These are phyloP conservation scores for Camillea tinctor DNA, from an alignment of 2,329 filamentous ascomycete genomes.

Conservation along the genomic window DNA sequence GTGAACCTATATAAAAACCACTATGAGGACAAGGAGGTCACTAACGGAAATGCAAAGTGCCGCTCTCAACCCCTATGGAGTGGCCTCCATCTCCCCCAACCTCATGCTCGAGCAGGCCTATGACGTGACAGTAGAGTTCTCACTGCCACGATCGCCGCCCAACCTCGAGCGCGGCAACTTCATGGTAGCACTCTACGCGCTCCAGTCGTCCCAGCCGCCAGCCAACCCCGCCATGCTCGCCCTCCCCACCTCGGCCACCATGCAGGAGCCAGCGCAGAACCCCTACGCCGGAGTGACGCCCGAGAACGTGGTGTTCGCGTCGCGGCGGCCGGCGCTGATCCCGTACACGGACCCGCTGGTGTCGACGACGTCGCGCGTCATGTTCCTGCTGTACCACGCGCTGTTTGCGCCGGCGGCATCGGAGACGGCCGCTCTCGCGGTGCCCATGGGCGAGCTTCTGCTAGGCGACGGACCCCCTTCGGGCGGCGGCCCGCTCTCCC, in stretches of 20 bases:
- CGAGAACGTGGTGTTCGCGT: slow-evolving; percentile 54
- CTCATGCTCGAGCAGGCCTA: slow-evolving; percentile 76
- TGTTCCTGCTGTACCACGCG: slow-evolving; percentile 68
- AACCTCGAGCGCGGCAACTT: slow-evolving; percentile 86
- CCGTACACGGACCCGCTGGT: slow-evolving; percentile 75
- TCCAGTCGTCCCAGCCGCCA: slow-evolving; percentile 46
- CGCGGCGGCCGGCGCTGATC: slow-evolving; percentile 73
- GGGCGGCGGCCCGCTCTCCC: slow-evolving; percentile 32
- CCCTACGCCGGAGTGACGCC: slow-evolving; percentile 37
- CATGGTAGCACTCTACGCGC: slow-evolving; percentile 80
- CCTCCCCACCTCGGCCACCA: slow-evolving; percentile 16
- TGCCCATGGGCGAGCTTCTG: slow-evolving; percentile 73
- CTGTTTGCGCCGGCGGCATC: slow-evolving; percentile 57
- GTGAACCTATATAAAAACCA: too few relatives aligned
- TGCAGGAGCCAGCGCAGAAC: slow-evolving; percentile 9
- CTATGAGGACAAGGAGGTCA: too few relatives aligned
- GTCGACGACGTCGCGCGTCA: slow-evolving; percentile 56
- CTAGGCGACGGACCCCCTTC: slow-evolving; percentile 19
- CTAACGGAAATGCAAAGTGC: slow-evolving; percentile 33
- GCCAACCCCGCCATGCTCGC: slow-evolving; percentile 29
- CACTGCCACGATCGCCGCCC: slow-evolving; percentile 71
- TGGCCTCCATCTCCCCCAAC: slow-evolving; percentile 47
- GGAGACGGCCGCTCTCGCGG: slow-evolving; percentile 61
- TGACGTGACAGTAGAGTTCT: slow-evolving; percentile 74
- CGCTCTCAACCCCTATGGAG: slow-evolving; percentile 52